These are phyloP conservation scores for Penicilliopsis zonata DNA, from an alignment of 495 filamentous ascomycete genomes.

Conservation along the genomic window DNA sequence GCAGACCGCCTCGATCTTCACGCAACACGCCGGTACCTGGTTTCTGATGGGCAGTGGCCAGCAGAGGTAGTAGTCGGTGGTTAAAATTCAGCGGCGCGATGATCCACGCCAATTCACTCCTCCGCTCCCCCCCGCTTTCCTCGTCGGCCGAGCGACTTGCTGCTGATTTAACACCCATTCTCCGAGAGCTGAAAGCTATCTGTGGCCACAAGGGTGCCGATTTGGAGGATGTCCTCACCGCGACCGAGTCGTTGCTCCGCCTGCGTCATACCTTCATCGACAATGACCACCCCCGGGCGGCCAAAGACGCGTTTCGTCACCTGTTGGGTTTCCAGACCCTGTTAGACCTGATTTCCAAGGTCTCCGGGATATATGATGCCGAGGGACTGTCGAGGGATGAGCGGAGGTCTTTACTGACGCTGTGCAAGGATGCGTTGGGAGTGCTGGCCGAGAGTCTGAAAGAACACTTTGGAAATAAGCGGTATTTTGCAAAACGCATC, in stretches of 20 bases:
- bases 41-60: conserved; percentile 28
- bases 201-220: conserved; percentile 11
- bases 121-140: conserved; percentile 51
- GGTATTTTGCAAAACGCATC: conserved; percentile 68
- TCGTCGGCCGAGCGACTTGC: conserved; percentile 44
- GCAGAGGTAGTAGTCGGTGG: conserved; percentile 25
- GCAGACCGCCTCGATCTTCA: conserved; percentile 25
- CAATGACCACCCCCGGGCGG: conserved; percentile 25
- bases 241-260: conserved; percentile 28
- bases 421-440: conserved; percentile 58
- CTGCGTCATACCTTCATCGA: conserved; percentile 49
- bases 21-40: conserved; percentile 24
- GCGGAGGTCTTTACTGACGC: conserved; percentile 48
- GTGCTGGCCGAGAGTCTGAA: conserved; percentile 66
- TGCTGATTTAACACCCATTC: conserved; percentile 45
- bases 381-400: conserved; percentile 38
- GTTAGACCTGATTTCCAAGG: conserved; percentile 50
- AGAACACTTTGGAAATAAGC: conserved; percentile 73
- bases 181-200: conserved; percentile 39
- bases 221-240: conserved; percentile 16
- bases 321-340: conserved; percentile 68
- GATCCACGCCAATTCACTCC: conserved; percentile 32
- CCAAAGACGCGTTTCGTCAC: conserved; percentile 74
- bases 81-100: conserved; percentile 26
- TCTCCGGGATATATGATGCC: conserved; percentile 62